A percentile compares a stretch with the other conserved stretches of the same genome.
These are phyloP conservation scores for Nematocida ironsii DNA, from an alignment of 371 early-diverging fungal genomes.

Conservation along the genomic window DNA sequence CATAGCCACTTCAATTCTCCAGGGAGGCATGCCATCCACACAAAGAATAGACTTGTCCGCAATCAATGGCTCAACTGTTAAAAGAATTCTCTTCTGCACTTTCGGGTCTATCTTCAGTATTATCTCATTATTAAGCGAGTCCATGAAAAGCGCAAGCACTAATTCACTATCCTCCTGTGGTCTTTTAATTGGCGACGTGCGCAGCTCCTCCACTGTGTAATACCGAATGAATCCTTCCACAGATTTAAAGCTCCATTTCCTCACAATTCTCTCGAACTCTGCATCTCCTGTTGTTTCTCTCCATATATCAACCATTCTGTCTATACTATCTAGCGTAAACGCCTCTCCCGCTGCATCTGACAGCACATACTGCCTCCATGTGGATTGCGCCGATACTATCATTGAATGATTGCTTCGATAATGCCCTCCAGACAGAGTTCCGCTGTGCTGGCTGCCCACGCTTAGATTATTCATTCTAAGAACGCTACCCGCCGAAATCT, in stretches of 20 bases:
- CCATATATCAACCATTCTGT: slow-evolving; percentile 39
- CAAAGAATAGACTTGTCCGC: slow-evolving; percentile 35
- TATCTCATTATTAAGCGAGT: neutral
- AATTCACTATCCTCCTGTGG: slow-evolving; percentile 1
- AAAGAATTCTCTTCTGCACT: slow-evolving; percentile 42
- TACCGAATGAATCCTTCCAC: slow-evolving; percentile 18
- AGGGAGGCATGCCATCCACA: slow-evolving; percentile 10
- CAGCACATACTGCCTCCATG: slow-evolving; percentile 55
- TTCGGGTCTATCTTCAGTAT: slow-evolving; percentile 32
- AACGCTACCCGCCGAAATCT: neutral
- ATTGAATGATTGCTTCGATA: neutral
- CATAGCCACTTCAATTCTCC: slow-evolving; percentile 23
- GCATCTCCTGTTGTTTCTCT: slow-evolving; percentile 37
- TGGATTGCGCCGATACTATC: slow-evolving; percentile 20
- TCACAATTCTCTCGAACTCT: slow-evolving; percentile 25
- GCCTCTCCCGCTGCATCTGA: slow-evolving; percentile 2
- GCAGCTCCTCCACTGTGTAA: slow-evolving; percentile 42
- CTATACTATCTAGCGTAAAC: slow-evolving; percentile 2
- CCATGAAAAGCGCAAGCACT: neutral
- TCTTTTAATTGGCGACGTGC: slow-evolving; percentile 5
- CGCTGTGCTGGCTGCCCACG: neutral
- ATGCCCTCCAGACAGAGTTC: neutral
- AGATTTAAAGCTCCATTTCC: slow-evolving; percentile 34
- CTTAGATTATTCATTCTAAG: neutral
- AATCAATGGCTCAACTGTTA: neutral